phyloP scores from a whole-genome alignment of 352 stramenopile genomes.

The Globisporangium nunn region DNA sequence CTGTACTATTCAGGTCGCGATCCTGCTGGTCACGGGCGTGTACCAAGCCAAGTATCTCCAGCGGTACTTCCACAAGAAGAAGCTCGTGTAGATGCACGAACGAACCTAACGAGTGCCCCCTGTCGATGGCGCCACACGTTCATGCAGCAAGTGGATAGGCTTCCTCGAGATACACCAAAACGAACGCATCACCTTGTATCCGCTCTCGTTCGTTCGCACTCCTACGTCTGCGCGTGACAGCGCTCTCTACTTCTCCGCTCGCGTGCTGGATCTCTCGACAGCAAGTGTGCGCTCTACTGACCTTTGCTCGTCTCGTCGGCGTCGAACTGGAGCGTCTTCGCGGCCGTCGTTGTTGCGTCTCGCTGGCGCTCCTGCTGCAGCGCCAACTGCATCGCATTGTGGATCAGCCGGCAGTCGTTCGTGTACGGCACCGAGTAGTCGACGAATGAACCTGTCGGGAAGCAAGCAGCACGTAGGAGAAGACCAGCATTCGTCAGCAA shows the following conservation, averaged over 20 bases:
- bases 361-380: conserved; percentile 54
- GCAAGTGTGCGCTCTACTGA: neutral
- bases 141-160: too few species aligned
- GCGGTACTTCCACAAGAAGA: conserved; percentile 82
- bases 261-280: too few species aligned
- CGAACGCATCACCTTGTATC: neutral
- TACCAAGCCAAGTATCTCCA: conserved; percentile 80
- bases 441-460: conserved; percentile 59
- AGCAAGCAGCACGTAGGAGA: neutral
- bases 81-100: conserved; percentile 45
- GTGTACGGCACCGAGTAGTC: conserved; percentile 85
- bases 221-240: neutral
- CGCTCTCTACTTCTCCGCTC: neutral
- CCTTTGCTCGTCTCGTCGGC: neutral
- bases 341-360: conserved; percentile 10
- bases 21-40: conserved; percentile 59
- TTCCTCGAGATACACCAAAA: neutral
- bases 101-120: neutral
- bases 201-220: neutral
- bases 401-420: conserved; percentile 69
- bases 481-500: neutral
- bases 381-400: conserved; percentile 68
- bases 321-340: conserved; percentile 8
- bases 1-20: conserved; percentile 32
- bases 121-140: too few species aligned